Percentiles rank a stretch among this genome's conserved stretches.
These are phyloP conservation scores for Tetrapisispora nanseiensis DNA, from an alignment of 805 yeast species.

Conservation along the genomic window DNA sequence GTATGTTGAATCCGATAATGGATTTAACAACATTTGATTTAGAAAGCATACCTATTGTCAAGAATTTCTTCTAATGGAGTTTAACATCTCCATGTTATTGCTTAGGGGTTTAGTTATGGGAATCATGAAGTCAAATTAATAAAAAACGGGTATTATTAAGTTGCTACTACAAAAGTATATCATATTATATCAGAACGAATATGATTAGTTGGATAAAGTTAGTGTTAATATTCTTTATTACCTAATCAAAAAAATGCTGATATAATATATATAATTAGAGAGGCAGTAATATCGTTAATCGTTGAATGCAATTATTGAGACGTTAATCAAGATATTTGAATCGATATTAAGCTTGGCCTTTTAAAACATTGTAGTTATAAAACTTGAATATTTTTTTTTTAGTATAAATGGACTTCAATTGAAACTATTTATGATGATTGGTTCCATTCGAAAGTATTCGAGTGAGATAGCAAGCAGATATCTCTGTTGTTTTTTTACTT, in stretches of 20 bases:
- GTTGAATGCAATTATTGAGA: no score
- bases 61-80: no score
- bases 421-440: neutral
- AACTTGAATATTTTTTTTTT: constrained; percentile 1
- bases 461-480: no score
- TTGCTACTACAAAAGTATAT: neutral
- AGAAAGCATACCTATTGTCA: no score
- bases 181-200: neutral
- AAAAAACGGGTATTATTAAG: neutral
- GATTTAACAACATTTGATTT: no score
- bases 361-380: constrained; percentile 1
- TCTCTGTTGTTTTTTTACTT: no score
- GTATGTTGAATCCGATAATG: no score
- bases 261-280: no score
- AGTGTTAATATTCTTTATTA: no score
- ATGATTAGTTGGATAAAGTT: neutral
- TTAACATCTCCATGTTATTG: neutral
- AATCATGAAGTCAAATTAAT: neutral
- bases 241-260: no score
- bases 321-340: no score
- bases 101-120: neutral
- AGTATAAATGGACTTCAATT: neutral
- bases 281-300: neutral
- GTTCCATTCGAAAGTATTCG: neutral
- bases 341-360: neutral